Conservation (phyloP, 2,329 filamentous ascomycete genomes). For the Nemania bipapillata region DNA sequence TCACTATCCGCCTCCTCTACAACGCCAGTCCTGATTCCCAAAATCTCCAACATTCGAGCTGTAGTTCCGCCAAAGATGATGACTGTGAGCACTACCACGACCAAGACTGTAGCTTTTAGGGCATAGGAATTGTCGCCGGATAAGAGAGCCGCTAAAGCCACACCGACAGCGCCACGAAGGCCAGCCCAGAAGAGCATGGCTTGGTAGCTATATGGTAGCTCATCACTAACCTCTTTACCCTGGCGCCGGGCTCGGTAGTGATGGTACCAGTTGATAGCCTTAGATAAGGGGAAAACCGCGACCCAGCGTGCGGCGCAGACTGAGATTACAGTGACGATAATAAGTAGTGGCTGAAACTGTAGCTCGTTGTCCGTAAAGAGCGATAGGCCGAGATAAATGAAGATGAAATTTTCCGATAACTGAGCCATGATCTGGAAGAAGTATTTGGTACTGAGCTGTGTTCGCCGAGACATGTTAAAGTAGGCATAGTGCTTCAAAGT, state of each 20-base stretch:
- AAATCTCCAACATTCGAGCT: constrained; percentile 94
- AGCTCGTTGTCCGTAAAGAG: constrained; percentile 91
- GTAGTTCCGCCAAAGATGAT: constrained; percentile 99
- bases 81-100: constrained; percentile 95
- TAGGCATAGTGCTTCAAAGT: constrained; percentile 99
- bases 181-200: constrained; percentile 99
- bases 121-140: constrained; percentile 83
- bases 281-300: constrained; percentile 92
- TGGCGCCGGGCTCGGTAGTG: constrained; percentile 82
- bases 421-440: constrained; percentile 95
- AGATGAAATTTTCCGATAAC: constrained; percentile 98
- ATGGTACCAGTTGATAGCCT: constrained; percentile 90
- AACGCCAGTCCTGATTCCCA: constrained; percentile 95
- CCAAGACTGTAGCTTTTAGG: constrained; percentile 91
- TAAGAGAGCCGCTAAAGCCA: constrained; percentile 89
- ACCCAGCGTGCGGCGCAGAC: constrained; percentile 94
- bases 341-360: constrained; percentile 92
- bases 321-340: constrained; percentile 88
- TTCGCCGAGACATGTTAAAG: constrained; percentile 99
- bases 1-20: constrained; percentile 97
- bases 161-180: constrained; percentile 91
- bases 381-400: constrained; percentile 95
- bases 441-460: constrained; percentile 97
- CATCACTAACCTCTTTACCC: constrained; percentile 80
- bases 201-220: constrained; percentile 93